phyloP scores from a whole-genome alignment of 768 basidiomycete genomes.

The Pleurotus ostreatus region DNA sequence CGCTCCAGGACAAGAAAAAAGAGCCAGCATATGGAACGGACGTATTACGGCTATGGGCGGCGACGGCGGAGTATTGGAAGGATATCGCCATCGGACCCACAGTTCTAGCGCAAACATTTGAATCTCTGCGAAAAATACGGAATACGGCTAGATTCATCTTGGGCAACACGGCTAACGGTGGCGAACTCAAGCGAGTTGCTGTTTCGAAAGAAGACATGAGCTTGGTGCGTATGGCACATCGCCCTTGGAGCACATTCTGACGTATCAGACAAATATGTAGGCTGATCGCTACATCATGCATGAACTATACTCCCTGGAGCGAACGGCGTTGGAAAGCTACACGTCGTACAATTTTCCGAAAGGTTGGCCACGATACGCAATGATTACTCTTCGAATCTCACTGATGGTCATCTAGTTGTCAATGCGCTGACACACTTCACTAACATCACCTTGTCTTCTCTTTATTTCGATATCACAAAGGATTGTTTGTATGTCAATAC shows the following conservation, averaged over 20 bases:
- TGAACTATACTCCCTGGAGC: conserved; percentile 72
- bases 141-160: conserved; percentile 86
- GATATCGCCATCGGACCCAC: conserved; percentile 85
- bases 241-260: not conserved
- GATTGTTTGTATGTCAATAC: conserved; percentile 82
- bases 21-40: conserved; percentile 84
- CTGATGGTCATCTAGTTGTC: conserved; percentile 47
- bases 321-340: conserved; percentile 64
- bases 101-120: conserved; percentile 69
- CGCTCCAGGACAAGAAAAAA: conserved; percentile 55
- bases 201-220: conserved; percentile 49
- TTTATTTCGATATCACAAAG: conserved; percentile 92
- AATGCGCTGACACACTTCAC: conserved; percentile 71
- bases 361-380: conserved; percentile 43
- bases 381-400: not conserved
- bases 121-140: conserved; percentile 78
- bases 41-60: conserved; percentile 86
- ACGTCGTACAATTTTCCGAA: conserved; percentile 73
- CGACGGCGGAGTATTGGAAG: conserved; percentile 83
- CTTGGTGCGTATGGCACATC: conserved; percentile 45
- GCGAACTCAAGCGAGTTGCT: conserved; percentile 24
- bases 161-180: conserved; percentile 53
- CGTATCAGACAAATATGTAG: conserved; percentile 32
- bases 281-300: conserved; percentile 85
- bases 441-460: conserved; percentile 79